Evolutionary conservation across 768 basidiomycete genomes (phyloP).

Genomic region (Tricholoma furcatifolium): DNA sequence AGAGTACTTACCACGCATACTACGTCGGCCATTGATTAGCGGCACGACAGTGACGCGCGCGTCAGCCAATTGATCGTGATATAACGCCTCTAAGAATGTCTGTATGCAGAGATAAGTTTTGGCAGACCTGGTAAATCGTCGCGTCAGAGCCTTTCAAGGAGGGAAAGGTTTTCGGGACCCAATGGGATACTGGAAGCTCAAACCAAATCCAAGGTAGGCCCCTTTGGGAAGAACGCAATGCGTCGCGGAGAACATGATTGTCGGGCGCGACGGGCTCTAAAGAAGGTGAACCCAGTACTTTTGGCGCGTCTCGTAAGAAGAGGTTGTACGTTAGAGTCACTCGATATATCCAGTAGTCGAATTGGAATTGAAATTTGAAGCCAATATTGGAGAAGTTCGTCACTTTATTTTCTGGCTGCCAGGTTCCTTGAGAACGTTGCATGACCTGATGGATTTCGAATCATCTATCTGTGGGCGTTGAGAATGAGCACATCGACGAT

Average conservation of each 20-base stretch:
- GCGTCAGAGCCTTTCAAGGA: conserved; percentile 30
- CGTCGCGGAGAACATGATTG: conserved; percentile 6
- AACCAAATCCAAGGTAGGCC: conserved; percentile 38
- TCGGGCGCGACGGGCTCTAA: conserved; percentile 4
- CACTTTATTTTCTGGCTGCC: no score
- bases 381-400: no score
- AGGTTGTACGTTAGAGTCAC: no score
- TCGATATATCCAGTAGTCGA: no score
- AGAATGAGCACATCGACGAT: no score
- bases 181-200: conserved; percentile 34
- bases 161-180: conserved; percentile 8
- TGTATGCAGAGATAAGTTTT: conserved; percentile 15
- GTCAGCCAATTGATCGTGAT: not conserved
- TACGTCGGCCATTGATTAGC: no score
- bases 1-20: no score
- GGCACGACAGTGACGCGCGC: no score
- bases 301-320: conserved; percentile 21
- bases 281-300: not conserved
- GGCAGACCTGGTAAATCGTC: conserved; percentile 21
- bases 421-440: no score
- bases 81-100: conserved; percentile 1
- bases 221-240: conserved; percentile 32
- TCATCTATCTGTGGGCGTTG: no score
- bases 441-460: no score
- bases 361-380: no score